A percentile compares a stretch with the other conserved stretches of the same genome.
Conservation (phyloP, 495 filamentous ascomycete species). For the Lasiosphaeria hispida region DNA sequence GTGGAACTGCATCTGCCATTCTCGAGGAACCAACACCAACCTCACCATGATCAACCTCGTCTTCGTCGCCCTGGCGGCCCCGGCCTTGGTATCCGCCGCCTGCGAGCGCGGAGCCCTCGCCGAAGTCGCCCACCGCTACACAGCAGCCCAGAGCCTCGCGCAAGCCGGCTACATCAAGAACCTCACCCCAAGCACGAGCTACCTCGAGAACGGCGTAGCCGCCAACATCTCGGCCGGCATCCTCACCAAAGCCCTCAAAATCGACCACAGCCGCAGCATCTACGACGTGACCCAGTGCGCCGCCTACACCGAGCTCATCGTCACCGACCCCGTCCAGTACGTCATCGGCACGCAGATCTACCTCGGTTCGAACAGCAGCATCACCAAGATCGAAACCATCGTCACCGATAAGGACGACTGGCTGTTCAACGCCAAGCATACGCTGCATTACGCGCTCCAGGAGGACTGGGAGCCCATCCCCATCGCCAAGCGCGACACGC, state of each 20-base stretch:
- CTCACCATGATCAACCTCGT: not conserved
- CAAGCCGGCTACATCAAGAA: conserved; percentile 24
- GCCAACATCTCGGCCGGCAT: conserved; percentile 38
- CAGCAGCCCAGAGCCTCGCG: conserved; percentile 38
- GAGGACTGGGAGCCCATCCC: conserved; percentile 45
- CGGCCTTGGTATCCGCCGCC: not conserved
- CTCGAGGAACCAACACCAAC: not conserved
- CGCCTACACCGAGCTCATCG: conserved; percentile 47
- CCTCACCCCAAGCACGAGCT: conserved; percentile 18
- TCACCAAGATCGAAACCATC: conserved; percentile 39
- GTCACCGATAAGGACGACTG: conserved; percentile 40
- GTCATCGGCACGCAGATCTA: conserved; percentile 47
- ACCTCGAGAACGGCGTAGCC: conserved; percentile 41
- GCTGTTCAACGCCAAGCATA: conserved; percentile 49
- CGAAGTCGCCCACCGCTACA: conserved; percentile 24
- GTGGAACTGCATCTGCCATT: too few relatives aligned
- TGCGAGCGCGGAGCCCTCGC: conserved; percentile 14
- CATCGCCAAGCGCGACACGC: conserved; percentile 33
- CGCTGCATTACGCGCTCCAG: conserved; percentile 39
- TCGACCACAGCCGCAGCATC: conserved; percentile 44
- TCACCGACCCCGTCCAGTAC: conserved; percentile 39
- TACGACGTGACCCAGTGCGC: conserved; percentile 44
- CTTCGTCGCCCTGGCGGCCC: not conserved
- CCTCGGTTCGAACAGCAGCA: conserved; percentile 26
- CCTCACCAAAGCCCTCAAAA: conserved; percentile 37